Percentiles rank a stretch among this genome's conserved stretches.
These are phyloP conservation scores for Aspergillus sergii DNA, from an alignment of 2,329 filamentous ascomycete species.

Conservation along the genomic window DNA sequence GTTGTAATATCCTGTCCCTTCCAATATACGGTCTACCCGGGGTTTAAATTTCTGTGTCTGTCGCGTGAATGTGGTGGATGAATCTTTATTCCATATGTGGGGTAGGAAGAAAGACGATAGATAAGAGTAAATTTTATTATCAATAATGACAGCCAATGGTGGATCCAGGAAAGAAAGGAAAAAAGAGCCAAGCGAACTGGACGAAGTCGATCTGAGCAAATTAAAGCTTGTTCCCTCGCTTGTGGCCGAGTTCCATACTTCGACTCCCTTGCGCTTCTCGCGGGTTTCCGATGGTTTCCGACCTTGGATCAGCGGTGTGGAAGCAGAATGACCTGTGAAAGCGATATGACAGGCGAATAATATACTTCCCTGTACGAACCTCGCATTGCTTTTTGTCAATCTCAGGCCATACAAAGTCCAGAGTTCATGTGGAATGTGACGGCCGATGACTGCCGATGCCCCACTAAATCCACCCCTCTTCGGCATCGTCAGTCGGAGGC, in stretches of 20 bases:
- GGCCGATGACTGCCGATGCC: neutral
- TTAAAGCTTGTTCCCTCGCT: neutral
- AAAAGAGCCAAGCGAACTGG: neutral
- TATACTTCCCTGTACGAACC: neutral
- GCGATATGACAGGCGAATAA: neutral
- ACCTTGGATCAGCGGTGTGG: neutral
- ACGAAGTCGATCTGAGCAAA: neutral
- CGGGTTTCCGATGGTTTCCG: neutral
- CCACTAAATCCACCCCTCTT: neutral
- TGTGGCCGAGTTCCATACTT: neutral
- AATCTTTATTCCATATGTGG: neutral
- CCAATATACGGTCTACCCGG: neutral
- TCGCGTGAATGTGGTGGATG: neutral
- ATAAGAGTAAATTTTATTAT: neutral
- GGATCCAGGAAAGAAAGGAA: neutral
- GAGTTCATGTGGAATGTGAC: neutral
- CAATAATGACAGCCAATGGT: neutral
- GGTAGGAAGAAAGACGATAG: neutral
- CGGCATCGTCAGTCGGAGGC: neutral
- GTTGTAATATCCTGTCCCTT: neutral
- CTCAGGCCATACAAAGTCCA: neutral
- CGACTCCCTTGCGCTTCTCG: neutral
- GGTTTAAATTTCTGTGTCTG: neutral
- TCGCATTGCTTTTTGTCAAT: neutral
- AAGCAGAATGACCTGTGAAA: neutral